phyloP scores from a whole-genome alignment of 2,329 filamentous ascomycete species.

The Diaporthe destruens region DNA sequence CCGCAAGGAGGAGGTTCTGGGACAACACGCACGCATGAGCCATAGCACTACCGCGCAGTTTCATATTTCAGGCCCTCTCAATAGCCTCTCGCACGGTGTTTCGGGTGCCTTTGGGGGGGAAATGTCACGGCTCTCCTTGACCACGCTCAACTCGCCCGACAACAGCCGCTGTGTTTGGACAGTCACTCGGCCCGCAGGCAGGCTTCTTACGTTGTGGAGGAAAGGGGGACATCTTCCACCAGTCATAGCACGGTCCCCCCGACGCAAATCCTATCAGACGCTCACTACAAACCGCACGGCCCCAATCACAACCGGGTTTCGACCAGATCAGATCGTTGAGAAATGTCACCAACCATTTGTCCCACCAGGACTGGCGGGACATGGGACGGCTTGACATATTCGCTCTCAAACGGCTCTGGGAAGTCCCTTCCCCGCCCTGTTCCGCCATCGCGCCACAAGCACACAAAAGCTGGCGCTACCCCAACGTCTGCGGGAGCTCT shows the following conservation, averaged over 20 bases:
- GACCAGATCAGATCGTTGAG: not conserved
- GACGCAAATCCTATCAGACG: constrained; percentile 1
- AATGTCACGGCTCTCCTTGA: not conserved
- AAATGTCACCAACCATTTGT: not conserved
- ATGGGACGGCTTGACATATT: not conserved
- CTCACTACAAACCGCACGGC: not conserved
- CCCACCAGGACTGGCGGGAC: not conserved
- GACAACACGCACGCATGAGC: constrained; percentile 56
- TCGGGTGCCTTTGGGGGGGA: not conserved
- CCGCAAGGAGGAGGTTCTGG: constrained; percentile 67
- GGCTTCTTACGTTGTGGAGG: not conserved
- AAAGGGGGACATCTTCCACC: not conserved
- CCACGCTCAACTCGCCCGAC: not conserved
- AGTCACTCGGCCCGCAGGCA: not conserved
- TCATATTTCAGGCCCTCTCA: not conserved
- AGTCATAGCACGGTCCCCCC: not conserved
- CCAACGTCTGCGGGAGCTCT: constrained; percentile 14
- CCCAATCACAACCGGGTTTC: not conserved
- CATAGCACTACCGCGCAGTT: not conserved
- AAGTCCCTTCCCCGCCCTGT: not conserved
- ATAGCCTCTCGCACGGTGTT: not conserved
- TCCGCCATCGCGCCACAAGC: constrained; percentile 19
- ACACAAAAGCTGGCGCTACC: constrained; percentile 19
- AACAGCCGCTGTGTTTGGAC: not conserved
- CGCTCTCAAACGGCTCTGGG: constrained; percentile 2